Evolutionary conservation across 257 asterid species (phyloP), one percentile per base, ranked within the genome.

Genomic region (Ilex asprella): DNA sequence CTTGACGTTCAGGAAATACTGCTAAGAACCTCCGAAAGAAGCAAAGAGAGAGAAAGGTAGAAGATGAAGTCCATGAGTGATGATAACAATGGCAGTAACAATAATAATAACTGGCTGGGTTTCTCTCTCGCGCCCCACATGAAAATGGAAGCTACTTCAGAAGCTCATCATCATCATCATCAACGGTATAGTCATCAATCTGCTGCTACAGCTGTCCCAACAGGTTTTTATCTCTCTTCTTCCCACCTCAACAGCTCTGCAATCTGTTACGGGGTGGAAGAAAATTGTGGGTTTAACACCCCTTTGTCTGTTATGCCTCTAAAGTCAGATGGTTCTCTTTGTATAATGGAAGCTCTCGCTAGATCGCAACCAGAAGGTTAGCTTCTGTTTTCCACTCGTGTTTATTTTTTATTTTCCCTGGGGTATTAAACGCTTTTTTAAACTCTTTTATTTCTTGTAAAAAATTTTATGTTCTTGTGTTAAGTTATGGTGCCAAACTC

Each of bases 281-380:
- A 83, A 9, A 70, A 46, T 66, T 62, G 62, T 30, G 79, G 77
- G 30, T 81, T 84, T 67, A 89, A 70, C 63, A 57, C 85, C 2
- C 73, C 89, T 53, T 61, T 81, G 10, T 80, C 95, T 12, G 79
- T 75, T 0, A 91, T 89, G 94, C 95, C 97, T 41, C 76, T 89
- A 11, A 89, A 84, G 68, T 89, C 95, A 12, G 97, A 89, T 59
- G 94, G 94, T 55, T 84, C 97, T 12, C 95, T 89, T 46, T 89
- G 94, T 75, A 62, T 89, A 30, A 79, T 88, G 89, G 94, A 84
- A 78, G 95, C 94, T 64, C 77, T 89, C 62, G 75, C 88, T 39
- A 71, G 76, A 67, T 82, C 96, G 32, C 90, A 79, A 21, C 60
- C 83, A 1, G 66, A 78, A 76, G 91, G 94, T 86, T n/a, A 3